phyloP scores from a whole-genome alignment of 208 protist genomes.

The Perkinsela sp. region DNA sequence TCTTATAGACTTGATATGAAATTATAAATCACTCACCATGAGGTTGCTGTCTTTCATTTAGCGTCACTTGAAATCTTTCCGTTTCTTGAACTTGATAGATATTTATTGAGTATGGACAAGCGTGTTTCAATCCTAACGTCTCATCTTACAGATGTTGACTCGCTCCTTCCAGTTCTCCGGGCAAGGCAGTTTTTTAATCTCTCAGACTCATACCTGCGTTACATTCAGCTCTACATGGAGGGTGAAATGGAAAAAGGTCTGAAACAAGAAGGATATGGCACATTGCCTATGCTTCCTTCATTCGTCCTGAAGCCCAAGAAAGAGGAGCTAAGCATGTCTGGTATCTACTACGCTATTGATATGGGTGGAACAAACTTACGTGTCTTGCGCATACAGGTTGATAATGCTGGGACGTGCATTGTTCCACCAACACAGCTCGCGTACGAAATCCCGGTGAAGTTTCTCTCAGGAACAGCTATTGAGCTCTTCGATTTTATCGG shows the following conservation, averaged over 20 bases:
- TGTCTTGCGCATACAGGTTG: conserved; percentile 27
- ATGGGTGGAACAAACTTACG: conserved; percentile 66
- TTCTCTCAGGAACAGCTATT: conserved; percentile 13
- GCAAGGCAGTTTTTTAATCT: conserved; percentile 13
- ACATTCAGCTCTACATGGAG: conserved; percentile 34
- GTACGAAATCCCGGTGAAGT: conserved; percentile 21
- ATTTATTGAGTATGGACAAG: conserved; percentile 1
- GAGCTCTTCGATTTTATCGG: conserved; percentile 65
- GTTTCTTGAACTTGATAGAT: too few species aligned
- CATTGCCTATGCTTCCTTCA: conserved; percentile 45
- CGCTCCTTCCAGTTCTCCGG: neutral
- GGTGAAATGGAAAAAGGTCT: conserved; percentile 48
- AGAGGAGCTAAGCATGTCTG: conserved; percentile 9
- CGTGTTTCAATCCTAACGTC: neutral
- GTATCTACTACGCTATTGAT: conserved; percentile 55
- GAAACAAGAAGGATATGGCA: conserved; percentile 21
- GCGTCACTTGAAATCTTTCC: too few species aligned
- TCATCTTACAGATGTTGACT: neutral
- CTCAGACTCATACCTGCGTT: conserved; percentile 16
- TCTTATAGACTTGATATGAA: neutral
- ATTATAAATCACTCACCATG: conserved; percentile 1
- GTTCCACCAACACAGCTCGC: conserved; percentile 11
- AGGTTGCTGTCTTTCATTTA: too few species aligned
- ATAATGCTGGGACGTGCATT: conserved; percentile 11
- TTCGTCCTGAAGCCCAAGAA: conserved; percentile 27